phyloP scores from a whole-genome alignment of 208 protist species.

The Herpetomonas tarakana region DNA sequence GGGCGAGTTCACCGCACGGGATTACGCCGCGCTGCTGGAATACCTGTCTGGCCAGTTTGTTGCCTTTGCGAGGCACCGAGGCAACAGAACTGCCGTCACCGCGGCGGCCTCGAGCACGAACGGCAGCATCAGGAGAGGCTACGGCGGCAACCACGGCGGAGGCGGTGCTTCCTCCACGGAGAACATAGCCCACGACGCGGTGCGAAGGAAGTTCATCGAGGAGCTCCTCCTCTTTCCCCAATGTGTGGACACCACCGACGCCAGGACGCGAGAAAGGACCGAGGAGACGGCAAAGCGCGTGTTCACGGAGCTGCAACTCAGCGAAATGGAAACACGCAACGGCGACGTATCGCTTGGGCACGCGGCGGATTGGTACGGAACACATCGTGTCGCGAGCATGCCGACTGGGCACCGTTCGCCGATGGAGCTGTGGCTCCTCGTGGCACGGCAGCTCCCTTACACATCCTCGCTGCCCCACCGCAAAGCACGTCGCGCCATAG shows the following conservation, averaged over 20 bases:
- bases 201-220: constrained; percentile 6
- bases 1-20: constrained; percentile 1
- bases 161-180: neutral
- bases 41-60: constrained; percentile 3
- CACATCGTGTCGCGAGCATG: constrained; percentile 16
- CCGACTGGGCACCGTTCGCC: neutral
- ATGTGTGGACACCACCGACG: constrained; percentile 1
- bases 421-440: neutral
- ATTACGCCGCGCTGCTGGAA: neutral
- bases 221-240: constrained; percentile 10
- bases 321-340: constrained; percentile 8
- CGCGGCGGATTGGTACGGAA: constrained; percentile 30
- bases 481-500: neutral
- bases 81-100: neutral
- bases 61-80: neutral
- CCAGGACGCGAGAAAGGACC: neutral
- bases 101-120: neutral
- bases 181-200: neutral
- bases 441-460: constrained; percentile 1
- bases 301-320: constrained; percentile 6
- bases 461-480: neutral
- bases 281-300: neutral
- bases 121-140: too few relatives aligned
- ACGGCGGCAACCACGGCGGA: neutral
- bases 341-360: constrained; percentile 21